Conservation (phyloP, 2,329 filamentous ascomycete genomes). For the Arthrinium phaeospermum region DNA sequence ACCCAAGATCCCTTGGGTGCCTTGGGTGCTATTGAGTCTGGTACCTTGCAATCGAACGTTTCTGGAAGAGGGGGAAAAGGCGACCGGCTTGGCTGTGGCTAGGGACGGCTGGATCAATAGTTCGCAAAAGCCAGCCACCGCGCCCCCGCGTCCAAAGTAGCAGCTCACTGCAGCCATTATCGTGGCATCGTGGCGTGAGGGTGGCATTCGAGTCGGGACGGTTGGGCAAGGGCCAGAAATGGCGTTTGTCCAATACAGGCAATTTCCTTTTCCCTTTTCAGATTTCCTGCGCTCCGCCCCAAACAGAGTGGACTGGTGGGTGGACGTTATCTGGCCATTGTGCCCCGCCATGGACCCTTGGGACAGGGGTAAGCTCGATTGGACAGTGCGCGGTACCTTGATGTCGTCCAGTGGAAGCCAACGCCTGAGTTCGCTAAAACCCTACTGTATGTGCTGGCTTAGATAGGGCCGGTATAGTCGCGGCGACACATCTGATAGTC, state of each 20-base stretch:
- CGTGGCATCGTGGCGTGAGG: not conserved
- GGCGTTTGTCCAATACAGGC: constrained; percentile 10
- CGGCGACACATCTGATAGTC: not conserved
- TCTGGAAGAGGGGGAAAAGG: not conserved
- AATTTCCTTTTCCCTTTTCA: constrained; percentile 13
- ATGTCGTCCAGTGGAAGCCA: not conserved
- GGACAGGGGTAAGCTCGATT: not conserved
- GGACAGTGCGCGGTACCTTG: not conserved
- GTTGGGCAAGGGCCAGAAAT: not conserved
- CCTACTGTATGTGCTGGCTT: not conserved
- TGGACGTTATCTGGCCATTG: constrained; percentile 10
- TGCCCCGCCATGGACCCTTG: constrained; percentile 12
- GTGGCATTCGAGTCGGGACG: not conserved
- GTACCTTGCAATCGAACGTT: not conserved
- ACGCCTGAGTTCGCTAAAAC: not conserved
- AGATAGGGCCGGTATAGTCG: not conserved
- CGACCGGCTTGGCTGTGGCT: not conserved
- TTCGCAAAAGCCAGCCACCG: not conserved
- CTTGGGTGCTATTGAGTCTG: not conserved
- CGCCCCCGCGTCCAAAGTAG: not conserved
- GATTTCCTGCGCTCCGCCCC: not conserved
- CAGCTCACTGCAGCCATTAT: not conserved
- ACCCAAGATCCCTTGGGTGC: not conserved
- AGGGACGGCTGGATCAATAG: not conserved
- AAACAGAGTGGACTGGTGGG: constrained; percentile 1